Conservation (phyloP, 129 eudicot genomes). For the Cynara cardunculus region DNA sequence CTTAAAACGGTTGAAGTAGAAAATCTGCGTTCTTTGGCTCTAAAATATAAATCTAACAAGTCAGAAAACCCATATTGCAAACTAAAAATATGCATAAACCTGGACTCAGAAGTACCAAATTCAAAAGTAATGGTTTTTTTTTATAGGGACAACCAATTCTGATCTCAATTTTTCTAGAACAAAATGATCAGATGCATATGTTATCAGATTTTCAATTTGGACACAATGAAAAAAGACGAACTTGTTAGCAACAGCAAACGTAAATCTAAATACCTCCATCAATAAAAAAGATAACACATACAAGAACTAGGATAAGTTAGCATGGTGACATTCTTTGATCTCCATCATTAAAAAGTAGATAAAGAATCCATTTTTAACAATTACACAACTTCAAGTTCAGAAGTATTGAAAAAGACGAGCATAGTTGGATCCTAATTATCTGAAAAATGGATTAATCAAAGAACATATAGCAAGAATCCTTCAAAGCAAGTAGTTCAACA, state of each 20-base stretch:
- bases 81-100: not conserved
- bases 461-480: conserved; percentile 2
- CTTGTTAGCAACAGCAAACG: conserved; percentile 6
- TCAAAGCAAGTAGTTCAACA: not conserved
- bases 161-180: conserved; percentile 6
- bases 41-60: not conserved
- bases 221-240: conserved; percentile 11
- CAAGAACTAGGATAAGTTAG: not conserved
- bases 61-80: not conserved
- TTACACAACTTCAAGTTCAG: conserved; percentile 16
- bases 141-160: not conserved
- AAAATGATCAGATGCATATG: not conserved
- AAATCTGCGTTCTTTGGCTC: not conserved
- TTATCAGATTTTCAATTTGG: not conserved
- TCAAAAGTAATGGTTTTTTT: not conserved
- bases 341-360: not conserved
- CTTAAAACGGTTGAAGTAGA: not conserved
- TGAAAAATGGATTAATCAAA: not conserved
- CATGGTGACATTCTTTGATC: not conserved
- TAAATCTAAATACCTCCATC: not conserved
- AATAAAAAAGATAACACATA: not conserved
- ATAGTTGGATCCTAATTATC: not conserved
- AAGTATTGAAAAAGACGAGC: conserved; percentile 22
- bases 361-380: conserved; percentile 12
- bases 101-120: not conserved